Evolutionary conservation across 768 basidiomycete species (phyloP), one percentile per base, ranked within the genome.

Genomic region (Russula compacta): DNA sequence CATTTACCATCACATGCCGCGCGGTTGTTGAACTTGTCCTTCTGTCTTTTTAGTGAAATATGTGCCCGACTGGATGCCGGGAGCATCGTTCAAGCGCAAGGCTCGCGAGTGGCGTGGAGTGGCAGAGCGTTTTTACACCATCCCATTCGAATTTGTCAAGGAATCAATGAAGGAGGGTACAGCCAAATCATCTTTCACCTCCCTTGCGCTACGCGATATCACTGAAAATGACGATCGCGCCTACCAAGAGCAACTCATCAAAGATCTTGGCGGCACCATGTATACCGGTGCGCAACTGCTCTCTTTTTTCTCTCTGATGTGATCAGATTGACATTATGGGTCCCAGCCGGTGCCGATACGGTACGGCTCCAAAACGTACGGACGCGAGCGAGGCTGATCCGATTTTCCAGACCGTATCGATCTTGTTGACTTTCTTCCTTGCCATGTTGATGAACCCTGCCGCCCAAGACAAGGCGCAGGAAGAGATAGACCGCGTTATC

Each of bases 401-500:
- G 15, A 32, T 3, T 17, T 33, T 40, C n/a, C 46, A 67, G 66
- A 66, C 66, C n/a, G 61, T 63, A 12, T 59, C 66, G 2, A 46
- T 66, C 29, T 15, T 67, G 8, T 38, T 57, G 52, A 63, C 67
- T 1, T 69, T 70, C 53, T 57, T 69, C 53, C 61, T 68, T 17
- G 67, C 60, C 4, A 68, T 69, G 68, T 56, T 60, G 42, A 64
- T 64, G 60, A 58, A 64, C 55, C 72, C 67, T 1, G 64, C 51
- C 0, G 68, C 65, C 2, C 64, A 66, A 54, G 19, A 15, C 1
- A 59, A 59, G 51, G 69, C 66, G 3, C 70, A 69, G 48, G 65
- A 68, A 46, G 70, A 73, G 52, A 60, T 73, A 6, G 71, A 72
- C 47, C 47, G 51, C 6, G 65, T 71, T 2, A 44, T 71, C 4